phyloP scores from a whole-genome alignment of 768 basidiomycete species.

The Trametes cubensis region DNA sequence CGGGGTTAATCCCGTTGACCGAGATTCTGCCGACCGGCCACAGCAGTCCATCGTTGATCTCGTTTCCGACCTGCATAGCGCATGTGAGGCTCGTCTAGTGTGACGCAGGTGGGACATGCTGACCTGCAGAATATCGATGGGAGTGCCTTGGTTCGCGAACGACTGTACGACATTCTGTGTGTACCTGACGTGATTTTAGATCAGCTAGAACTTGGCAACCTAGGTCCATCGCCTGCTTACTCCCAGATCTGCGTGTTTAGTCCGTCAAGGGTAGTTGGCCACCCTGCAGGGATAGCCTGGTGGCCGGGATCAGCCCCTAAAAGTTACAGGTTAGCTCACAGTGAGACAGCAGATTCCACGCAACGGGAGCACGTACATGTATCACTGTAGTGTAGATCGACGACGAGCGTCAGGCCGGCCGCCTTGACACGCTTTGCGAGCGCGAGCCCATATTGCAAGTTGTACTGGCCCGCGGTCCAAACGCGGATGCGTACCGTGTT shows the following conservation, averaged over 20 bases:
- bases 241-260: slow-evolving; percentile 61
- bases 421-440: slow-evolving; percentile 58
- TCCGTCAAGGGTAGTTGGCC: slow-evolving; percentile 52
- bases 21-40: slow-evolving; percentile 64
- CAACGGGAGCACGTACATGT: slow-evolving; percentile 45
- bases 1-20: slow-evolving; percentile 50
- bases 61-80: slow-evolving; percentile 54
- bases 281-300: slow-evolving; percentile 58
- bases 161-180: slow-evolving; percentile 53
- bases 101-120: background rate
- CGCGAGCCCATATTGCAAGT: slow-evolving; percentile 52
- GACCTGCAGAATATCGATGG: slow-evolving; percentile 55
- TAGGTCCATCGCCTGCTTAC: slow-evolving; percentile 33
- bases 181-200: slow-evolving; percentile 43
- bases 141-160: slow-evolving; percentile 56
- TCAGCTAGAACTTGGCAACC: background rate
- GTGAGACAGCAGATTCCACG: background rate
- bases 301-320: slow-evolving; percentile 68
- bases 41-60: slow-evolving; percentile 65
- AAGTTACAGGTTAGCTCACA: background rate
- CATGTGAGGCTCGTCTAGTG: too few species aligned
- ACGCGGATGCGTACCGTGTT: slow-evolving; percentile 63
- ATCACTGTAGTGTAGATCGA: slow-evolving; percentile 67
- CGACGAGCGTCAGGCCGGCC: slow-evolving; percentile 55
- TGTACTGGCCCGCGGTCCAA: slow-evolving; percentile 66